Percentiles rank a stretch among this genome's conserved stretches.
These are phyloP conservation scores for Crithidia brevicula DNA, from an alignment of 208 protist genomes.

Conservation along the genomic window DNA sequence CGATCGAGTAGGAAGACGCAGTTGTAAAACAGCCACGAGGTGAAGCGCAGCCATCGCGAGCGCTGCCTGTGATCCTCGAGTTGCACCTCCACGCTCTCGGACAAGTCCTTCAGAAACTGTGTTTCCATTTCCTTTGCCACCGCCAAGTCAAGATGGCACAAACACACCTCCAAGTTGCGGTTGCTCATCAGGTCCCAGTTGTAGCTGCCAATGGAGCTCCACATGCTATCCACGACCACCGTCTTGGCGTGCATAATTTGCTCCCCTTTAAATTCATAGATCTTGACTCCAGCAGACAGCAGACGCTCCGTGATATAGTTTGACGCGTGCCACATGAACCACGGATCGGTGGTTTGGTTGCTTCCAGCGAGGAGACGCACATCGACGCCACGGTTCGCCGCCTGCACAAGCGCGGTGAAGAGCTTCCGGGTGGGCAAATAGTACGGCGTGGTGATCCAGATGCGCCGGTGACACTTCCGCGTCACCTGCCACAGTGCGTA, in stretches of 20 bases:
- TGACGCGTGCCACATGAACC: conserved; percentile 92
- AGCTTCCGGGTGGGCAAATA: conserved; percentile 89
- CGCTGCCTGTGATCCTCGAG: conserved; percentile 73
- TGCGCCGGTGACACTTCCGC: conserved; percentile 70
- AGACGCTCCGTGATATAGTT: conserved; percentile 86
- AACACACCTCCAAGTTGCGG: conserved; percentile 90
- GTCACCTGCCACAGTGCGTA: conserved; percentile 90
- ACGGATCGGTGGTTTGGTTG: conserved; percentile 86
- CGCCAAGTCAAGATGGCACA: conserved; percentile 71
- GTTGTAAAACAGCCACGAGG: conserved; percentile 86
- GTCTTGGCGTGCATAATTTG: conserved; percentile 94
- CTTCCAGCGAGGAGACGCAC: conserved; percentile 90
- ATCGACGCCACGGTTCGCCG: conserved; percentile 85
- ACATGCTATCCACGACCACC: conserved; percentile 92
- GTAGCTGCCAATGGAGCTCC: conserved; percentile 91
- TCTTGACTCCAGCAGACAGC: conserved; percentile 72
- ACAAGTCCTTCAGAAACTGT: conserved; percentile 82
- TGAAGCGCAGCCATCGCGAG: conserved; percentile 68
- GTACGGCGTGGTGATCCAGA: conserved; percentile 94
- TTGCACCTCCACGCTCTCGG: conserved; percentile 65
- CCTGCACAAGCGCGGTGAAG: conserved; percentile 71
- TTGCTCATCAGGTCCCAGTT: conserved; percentile 95
- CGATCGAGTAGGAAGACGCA: conserved; percentile 68
- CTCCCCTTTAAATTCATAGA: conserved; percentile 91
- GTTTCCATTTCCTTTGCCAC: conserved; percentile 82